Evolutionary conservation across 139 green algal species (phyloP), one percentile per base, ranked within the genome.

Genomic region (Micromonas commoda): DNA sequence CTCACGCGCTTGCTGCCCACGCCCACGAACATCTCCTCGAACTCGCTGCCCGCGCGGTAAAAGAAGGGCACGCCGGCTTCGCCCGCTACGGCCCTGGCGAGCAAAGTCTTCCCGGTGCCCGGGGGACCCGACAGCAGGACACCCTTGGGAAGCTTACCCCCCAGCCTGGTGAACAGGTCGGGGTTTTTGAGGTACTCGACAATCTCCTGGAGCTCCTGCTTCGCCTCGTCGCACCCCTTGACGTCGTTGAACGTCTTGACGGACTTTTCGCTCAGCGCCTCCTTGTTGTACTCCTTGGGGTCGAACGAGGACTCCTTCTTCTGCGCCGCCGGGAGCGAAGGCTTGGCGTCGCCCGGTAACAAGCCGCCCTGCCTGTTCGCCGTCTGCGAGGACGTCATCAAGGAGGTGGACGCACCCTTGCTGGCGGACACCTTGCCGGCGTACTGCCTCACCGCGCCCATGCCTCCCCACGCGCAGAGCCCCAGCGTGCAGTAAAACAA

Each of bases 41-140:
- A 99, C 80, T 99, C 96, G 21, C 80, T 92, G 13, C 93, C 96
- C 1, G 85, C 91, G 66, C 82, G 88, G 86, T 98, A 98, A 87
- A 98, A 99, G 88, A 99, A 99, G 21, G 96, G 96, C 45, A 99
- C 95, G 26, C 92, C 93, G 0, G 96, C 96, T 83, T 98, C 89
- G 1, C 91, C 91, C 3, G 85, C 85, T 6, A 87, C 83, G 9
- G 84, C 85, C n/a, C 71, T 66, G 0, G 85, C 85, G 33, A 89
- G 77, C 67, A 87, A 61, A 1, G 83, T 89, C 78, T 89, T 89
- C 13, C 85, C 85, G 20, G 85, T 89, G 31, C 85, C 85, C 23
- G 85, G 85, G 3, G 85, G 85, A 0, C 85, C 85, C 28, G 82
- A 78, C 32, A 89, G 81, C 45, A 89, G 76, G 20, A 89, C 79